Evolutionary conservation across 2,329 filamentous ascomycete species (phyloP).

Genomic region (Salinomyces thailandicus): DNA sequence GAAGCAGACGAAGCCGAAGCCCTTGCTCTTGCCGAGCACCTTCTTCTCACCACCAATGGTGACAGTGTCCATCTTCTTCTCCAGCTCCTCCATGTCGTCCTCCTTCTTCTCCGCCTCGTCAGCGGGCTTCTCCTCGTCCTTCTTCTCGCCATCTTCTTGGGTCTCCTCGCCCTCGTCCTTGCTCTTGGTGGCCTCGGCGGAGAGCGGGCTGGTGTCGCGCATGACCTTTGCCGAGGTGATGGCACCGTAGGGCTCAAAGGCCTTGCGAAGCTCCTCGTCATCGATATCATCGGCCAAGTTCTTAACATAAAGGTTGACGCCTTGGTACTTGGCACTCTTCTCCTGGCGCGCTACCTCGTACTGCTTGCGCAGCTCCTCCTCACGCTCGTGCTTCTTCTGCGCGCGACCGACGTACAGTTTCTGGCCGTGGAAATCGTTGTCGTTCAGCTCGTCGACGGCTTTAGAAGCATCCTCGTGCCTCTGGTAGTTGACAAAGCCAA

Average conservation of each 20-base stretch:
- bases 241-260: slow-evolving; percentile 83
- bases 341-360: slow-evolving; percentile 95
- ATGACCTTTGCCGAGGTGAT: slow-evolving; percentile 99
- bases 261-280: slow-evolving; percentile 90
- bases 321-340: slow-evolving; percentile 99
- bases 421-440: slow-evolving; percentile 84
- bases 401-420: slow-evolving; percentile 96
- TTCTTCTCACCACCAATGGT: slow-evolving; percentile 51
- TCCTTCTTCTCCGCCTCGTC: slow-evolving; percentile 49
- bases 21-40: slow-evolving; percentile 92
- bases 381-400: slow-evolving; percentile 99
- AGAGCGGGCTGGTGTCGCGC: slow-evolving; percentile 61
- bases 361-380: slow-evolving; percentile 97
- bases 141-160: slow-evolving; percentile 42
- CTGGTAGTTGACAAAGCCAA: slow-evolving; percentile 91
- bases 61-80: slow-evolving; percentile 42
- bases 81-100: slow-evolving; percentile 37
- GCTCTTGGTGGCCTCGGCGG: slow-evolving; percentile 35
- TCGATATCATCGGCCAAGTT: slow-evolving; percentile 95
- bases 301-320: slow-evolving; percentile 99
- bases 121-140: slow-evolving; percentile 38
- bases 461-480: slow-evolving; percentile 76
- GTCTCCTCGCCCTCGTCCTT: slow-evolving; percentile 32
- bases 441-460: slow-evolving; percentile 86
- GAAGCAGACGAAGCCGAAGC: slow-evolving; percentile 99